Conservation (phyloP, 495 filamentous ascomycete species). For the Penicillium waksmanii region DNA sequence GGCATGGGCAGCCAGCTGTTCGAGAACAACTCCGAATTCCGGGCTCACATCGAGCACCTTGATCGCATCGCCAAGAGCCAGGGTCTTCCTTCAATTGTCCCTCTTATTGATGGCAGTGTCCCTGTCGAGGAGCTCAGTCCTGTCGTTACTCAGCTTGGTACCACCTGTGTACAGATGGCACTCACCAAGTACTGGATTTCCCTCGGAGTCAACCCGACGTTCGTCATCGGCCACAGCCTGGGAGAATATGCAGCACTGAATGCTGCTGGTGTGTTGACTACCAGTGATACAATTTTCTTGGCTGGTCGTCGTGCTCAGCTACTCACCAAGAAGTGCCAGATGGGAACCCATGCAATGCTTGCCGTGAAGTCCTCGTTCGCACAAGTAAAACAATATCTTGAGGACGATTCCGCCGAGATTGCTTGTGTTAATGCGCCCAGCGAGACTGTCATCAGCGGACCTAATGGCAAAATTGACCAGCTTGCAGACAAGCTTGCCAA, state of each 20-base stretch:
- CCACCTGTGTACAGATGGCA: constrained; percentile 83
- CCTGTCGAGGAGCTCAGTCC: constrained; percentile 64
- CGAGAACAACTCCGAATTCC: constrained; percentile 67
- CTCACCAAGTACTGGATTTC: constrained; percentile 78
- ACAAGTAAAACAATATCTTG: constrained; percentile 36
- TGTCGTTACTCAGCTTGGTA: constrained; percentile 75
- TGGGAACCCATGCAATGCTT: constrained; percentile 68
- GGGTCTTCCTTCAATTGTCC: constrained; percentile 67
- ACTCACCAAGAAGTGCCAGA: constrained; percentile 70
- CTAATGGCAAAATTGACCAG: constrained; percentile 50
- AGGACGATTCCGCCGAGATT: constrained; percentile 40
- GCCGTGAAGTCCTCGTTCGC: constrained; percentile 46
- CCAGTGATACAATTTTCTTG: constrained; percentile 78
- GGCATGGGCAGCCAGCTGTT: constrained; percentile 77
- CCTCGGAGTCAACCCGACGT: constrained; percentile 74
- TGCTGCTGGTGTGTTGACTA: constrained; percentile 77
- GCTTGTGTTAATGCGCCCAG: constrained; percentile 57
- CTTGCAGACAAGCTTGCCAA: constrained; percentile 60
- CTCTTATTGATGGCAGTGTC: constrained; percentile 59
- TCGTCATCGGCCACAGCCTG: constrained; percentile 82
- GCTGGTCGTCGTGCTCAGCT: constrained; percentile 78
- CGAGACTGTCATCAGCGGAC: constrained; percentile 56
- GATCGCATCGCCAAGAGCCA: constrained; percentile 69
- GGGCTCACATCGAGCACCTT: constrained; percentile 68
- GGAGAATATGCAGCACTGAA: constrained; percentile 90